Percentiles rank a stretch among this genome's conserved stretches.
phyloP scores from a whole-genome alignment of 345 rosid species.

The Gossypium australe region DNA sequence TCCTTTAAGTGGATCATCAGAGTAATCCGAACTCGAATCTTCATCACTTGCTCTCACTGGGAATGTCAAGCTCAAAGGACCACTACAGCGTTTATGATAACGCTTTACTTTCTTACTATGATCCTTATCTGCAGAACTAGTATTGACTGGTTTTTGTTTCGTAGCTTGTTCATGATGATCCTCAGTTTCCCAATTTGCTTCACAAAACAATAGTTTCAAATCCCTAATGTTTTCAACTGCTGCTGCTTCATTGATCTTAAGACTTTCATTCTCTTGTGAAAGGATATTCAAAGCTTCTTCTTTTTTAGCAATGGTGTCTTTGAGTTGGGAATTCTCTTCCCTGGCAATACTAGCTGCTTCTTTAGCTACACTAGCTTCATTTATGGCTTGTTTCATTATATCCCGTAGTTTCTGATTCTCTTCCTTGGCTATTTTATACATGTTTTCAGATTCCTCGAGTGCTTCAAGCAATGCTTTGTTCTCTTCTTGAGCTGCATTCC shows the following conservation, averaged over 20 bases:
- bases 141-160: conserved; percentile 19
- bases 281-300: conserved; percentile 59
- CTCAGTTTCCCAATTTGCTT: conserved; percentile 20
- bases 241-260: conserved; percentile 51
- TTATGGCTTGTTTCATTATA: conserved; percentile 79
- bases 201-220: conserved; percentile 46
- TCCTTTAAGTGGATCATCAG: conserved; percentile 50
- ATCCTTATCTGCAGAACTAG: conserved; percentile 10
- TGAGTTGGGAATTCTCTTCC: conserved; percentile 2
- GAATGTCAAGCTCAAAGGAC: conserved; percentile 39
- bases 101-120: conserved; percentile 32
- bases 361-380: conserved; percentile 80
- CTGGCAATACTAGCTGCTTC: conserved; percentile 25
- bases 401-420: conserved; percentile 67
- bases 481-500: conserved; percentile 41
- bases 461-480: conserved; percentile 41
- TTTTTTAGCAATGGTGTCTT: conserved; percentile 40
- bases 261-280: conserved; percentile 53
- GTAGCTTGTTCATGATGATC: conserved; percentile 11
- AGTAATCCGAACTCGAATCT: conserved; percentile 15
- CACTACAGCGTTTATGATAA: conserved; percentile 29
- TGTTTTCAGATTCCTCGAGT: conserved; percentile 37
- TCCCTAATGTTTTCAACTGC: conserved; percentile 53
- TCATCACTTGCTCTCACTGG: conserved; percentile 11
- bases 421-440: conserved; percentile 38